Evolutionary conservation across 108 stramenopile species (phyloP).

Genomic region (Cyclostephanos tholiformis): DNA sequence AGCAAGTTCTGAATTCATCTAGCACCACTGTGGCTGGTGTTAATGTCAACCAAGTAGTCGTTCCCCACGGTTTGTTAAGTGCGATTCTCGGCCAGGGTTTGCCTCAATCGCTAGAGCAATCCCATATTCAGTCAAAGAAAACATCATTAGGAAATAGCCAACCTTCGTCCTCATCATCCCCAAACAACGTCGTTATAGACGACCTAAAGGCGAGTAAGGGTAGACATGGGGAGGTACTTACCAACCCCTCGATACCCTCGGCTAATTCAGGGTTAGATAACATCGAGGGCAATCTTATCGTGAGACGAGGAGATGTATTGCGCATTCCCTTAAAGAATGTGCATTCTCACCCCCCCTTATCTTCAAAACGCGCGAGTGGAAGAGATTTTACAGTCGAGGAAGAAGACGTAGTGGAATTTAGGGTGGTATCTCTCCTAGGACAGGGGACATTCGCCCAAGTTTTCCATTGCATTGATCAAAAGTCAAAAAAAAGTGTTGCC

Average conservation of each 20-base stretch:
- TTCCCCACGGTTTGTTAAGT: conserved; percentile 10
- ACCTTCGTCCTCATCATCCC: background rate
- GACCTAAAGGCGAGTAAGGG: conserved; percentile 2
- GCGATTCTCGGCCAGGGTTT: background rate
- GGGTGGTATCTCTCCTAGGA: conserved; percentile 78
- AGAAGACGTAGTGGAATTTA: conserved; percentile 44
- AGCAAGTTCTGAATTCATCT: conserved; percentile 11
- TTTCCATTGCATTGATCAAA: conserved; percentile 76
- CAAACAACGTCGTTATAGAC: background rate
- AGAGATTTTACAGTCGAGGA: conserved; percentile 1
- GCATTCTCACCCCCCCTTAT: conserved; percentile 41
- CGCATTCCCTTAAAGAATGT: conserved; percentile 50
- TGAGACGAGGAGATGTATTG: conserved; percentile 67
- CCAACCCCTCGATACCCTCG: conserved; percentile 67
- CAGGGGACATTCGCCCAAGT: conserved; percentile 98
- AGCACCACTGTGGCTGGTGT: background rate
- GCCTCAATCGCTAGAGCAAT: background rate
- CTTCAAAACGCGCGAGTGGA: background rate
- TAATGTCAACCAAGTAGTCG: background rate
- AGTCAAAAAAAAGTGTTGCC: conserved; percentile 79
- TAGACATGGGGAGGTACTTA: conserved; percentile 67
- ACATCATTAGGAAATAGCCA: background rate
- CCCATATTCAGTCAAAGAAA: background rate
- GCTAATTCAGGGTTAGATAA: conserved; percentile 75
- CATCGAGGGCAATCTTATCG: conserved; percentile 78